Base-by-base conservation (phyloP, 441 rosid genomes). In the Euphorbia celastroides region DNA sequence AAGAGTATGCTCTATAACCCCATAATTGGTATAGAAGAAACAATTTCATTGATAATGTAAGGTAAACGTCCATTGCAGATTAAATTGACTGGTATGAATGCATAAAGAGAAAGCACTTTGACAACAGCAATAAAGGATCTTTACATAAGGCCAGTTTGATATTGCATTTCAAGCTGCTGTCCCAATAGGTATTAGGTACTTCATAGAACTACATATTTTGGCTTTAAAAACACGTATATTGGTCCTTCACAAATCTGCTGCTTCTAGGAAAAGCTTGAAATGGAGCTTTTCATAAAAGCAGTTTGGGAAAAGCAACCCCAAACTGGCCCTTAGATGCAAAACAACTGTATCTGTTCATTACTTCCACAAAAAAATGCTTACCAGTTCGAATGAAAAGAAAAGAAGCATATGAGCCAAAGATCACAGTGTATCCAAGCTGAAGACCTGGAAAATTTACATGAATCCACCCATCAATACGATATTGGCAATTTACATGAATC, bases 301-400 rank as follows among this genome's bases (percentile, higher is more conserved):
- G n/a, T n/a, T n/a, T n/a, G n/a, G n/a, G n/a, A n/a, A n/a, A n/a
- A n/a, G n/a, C n/a, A n/a, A n/a, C n/a, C n/a, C n/a, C n/a, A n/a
- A n/a, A n/a, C n/a, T n/a, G n/a, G n/a, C n/a, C n/a, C n/a, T 28
- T 5, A 48, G 30, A 60, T n/a, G 20, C 23, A 14, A 41, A 36
- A 26, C 14, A 16, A 22, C 65, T 55, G 23, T 42, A 28, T 19
- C 50, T 34, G 28, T 28, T 52, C 11, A 17, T 28, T 10, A 20
- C 8, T 55, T 60, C 51, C 22, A 42, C 22, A 27, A 19, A 54
- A 64, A n/a, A 20, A 54, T 68, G 8, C 69, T 60, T 41, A 89
- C 98, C 98, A 27, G 98, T 90, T 69, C 94, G 88, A 72, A 88
- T n/a, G n/a, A n/a, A n/a, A n/a, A n/a, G n/a, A n/a, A n/a, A n/a